Conservation (phyloP, 441 rosid species). For the Erodium trifolium region DNA sequence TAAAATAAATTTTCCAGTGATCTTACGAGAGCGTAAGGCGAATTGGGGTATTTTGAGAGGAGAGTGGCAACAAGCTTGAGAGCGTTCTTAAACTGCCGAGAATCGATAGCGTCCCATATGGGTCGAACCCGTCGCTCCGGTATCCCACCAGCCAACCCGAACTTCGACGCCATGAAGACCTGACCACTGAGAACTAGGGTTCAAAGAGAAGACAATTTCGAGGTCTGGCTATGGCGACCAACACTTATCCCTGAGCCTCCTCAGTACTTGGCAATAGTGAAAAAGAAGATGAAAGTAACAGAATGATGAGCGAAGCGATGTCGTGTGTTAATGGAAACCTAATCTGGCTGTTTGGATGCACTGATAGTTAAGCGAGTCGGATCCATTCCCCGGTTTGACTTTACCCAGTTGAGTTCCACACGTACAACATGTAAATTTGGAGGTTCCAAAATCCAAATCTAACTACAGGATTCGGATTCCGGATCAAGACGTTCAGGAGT, state of each 20-base stretch:
- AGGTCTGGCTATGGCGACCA: constrained; percentile 6
- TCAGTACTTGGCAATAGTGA: background rate
- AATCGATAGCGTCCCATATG: constrained; percentile 95
- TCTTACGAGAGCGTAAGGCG: constrained; percentile 86
- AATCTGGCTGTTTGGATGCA: constrained; percentile 32
- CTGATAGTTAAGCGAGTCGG: constrained; percentile 1
- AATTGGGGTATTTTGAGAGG: constrained; percentile 78
- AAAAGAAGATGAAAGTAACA: background rate
- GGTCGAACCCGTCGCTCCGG: constrained; percentile 99
- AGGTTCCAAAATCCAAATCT: no score
- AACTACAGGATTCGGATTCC: no score
- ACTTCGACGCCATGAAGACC: constrained; percentile 71
- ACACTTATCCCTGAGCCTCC: background rate
- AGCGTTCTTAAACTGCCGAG: constrained; percentile 94
- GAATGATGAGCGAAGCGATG: background rate
- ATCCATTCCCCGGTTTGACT: background rate
- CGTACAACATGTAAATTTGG: background rate
- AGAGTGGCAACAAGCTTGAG: constrained; percentile 70
- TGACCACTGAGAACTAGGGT: constrained; percentile 10
- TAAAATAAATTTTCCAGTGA: background rate
- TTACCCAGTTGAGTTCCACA: background rate
- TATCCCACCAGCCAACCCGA: constrained; percentile 86
- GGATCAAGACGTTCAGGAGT: no score
- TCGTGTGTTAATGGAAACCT: constrained; percentile 26
- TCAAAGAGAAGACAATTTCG: constrained; percentile 6